Conservation (phyloP, 345 rosid genomes). For the Syzygium aqueum region DNA sequence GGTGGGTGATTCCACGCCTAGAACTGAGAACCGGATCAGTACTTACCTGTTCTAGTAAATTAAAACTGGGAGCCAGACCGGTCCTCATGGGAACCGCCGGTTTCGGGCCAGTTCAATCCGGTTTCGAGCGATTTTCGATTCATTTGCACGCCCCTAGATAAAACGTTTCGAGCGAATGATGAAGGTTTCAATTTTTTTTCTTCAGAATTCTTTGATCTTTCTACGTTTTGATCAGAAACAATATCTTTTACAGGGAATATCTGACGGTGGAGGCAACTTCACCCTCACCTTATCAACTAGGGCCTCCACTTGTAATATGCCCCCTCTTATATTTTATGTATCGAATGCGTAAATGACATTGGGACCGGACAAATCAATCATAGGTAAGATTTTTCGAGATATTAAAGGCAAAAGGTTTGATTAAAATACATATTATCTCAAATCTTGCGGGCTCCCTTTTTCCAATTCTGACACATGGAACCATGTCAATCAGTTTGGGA, state of each 20-base stretch:
- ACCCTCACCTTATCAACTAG: background rate
- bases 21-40: no score
- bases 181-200: fast-evolving
- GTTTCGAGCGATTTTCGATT: no score
- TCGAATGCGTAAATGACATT: background rate
- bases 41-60: no score
- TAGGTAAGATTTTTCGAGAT: background rate
- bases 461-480: background rate
- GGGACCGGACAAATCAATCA: background rate
- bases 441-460: background rate
- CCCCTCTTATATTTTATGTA: background rate
- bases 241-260: background rate
- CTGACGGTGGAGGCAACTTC: background rate
- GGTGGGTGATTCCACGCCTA: no score
- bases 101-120: no score
- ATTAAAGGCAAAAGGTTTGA: background rate
- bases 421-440: background rate
- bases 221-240: background rate
- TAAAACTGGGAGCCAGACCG: no score
- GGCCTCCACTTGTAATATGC: background rate
- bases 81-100: no score
- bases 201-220: background rate
- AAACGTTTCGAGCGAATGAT: background rate
- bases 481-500: background rate
- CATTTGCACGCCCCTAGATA: no score